These are phyloP conservation scores for Chalciporus chontae DNA, from an alignment of 768 basidiomycete genomes.

Conservation along the genomic window DNA sequence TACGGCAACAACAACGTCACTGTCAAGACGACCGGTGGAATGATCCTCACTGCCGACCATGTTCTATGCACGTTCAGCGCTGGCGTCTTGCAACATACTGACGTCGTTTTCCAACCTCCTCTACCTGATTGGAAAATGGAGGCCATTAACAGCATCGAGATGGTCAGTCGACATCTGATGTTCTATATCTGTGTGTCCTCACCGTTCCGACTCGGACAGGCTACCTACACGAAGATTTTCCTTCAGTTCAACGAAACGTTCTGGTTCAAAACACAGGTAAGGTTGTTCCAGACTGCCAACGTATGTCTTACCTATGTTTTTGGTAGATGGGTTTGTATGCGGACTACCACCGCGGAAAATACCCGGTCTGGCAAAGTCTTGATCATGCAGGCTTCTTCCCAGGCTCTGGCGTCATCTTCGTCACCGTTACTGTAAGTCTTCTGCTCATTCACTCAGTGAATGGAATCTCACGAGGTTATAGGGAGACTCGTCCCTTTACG, in stretches of 20 bases:
- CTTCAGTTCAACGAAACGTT: conserved; percentile 60
- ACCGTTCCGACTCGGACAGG: conserved; percentile 22
- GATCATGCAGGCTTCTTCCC: conserved; percentile 57
- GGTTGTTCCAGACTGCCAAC: background rate
- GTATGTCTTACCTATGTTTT: background rate
- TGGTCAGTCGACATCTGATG: conserved; percentile 36
- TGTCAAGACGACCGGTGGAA: conserved; percentile 45
- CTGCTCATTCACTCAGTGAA: background rate
- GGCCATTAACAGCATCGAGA: conserved; percentile 57
- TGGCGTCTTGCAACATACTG: conserved; percentile 64
- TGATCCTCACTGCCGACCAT: conserved; percentile 48
- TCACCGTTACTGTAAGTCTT: conserved; percentile 25
- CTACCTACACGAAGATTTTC: conserved; percentile 67
- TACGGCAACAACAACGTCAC: conserved; percentile 44
- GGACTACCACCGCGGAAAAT: conserved; percentile 53
- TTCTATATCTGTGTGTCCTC: background rate
- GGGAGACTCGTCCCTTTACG: conserved; percentile 44
- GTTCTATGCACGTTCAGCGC: conserved; percentile 67
- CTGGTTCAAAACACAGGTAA: conserved; percentile 49
- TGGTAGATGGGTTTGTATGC: conserved; percentile 48
- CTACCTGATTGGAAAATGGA: conserved; percentile 63
- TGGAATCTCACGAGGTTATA: no score
- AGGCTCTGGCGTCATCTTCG: conserved; percentile 47
- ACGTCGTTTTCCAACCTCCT: conserved; percentile 52
- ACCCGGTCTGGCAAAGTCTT: conserved; percentile 66